These are phyloP conservation scores for Erigeron philadelphicus DNA, from an alignment of 140 eudicot species.

Conservation along the genomic window DNA sequence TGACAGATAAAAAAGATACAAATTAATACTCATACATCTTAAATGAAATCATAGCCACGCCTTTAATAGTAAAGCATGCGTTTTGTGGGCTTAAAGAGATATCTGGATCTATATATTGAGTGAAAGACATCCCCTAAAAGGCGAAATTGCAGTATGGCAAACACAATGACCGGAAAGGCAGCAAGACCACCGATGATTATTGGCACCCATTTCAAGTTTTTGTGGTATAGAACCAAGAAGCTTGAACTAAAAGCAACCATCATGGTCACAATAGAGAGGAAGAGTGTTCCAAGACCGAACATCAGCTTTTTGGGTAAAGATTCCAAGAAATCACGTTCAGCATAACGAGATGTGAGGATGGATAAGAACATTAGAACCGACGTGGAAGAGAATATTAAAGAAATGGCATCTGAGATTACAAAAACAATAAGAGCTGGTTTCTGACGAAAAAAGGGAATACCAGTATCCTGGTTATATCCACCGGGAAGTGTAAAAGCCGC, in stretches of 20 bases:
- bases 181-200: slow-evolving; percentile 26
- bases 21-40: slow-evolving; percentile 5
- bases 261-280: slow-evolving; percentile 48
- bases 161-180: slow-evolving; percentile 32
- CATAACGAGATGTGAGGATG: slow-evolving; percentile 42
- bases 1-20: too few species aligned
- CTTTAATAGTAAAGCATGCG: slow-evolving; percentile 24
- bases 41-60: not conserved
- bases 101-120: slow-evolving; percentile 26
- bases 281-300: slow-evolving; percentile 37
- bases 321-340: slow-evolving; percentile 37
- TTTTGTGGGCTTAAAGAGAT: slow-evolving; percentile 24
- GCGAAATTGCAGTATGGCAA: slow-evolving; percentile 34
- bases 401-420: slow-evolving; percentile 37
- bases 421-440: slow-evolving; percentile 31
- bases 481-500: slow-evolving; percentile 58
- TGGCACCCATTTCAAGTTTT: slow-evolving; percentile 24
- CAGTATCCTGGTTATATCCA: slow-evolving; percentile 37
- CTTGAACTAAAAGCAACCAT: slow-evolving; percentile 39
- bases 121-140: slow-evolving; percentile 33
- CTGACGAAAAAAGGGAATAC: slow-evolving; percentile 32
- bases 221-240: slow-evolving; percentile 28
- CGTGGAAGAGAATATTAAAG: slow-evolving; percentile 34
- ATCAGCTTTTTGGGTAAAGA: slow-evolving; percentile 40
- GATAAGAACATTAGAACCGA: slow-evolving; percentile 49